Conservation (phyloP, 1,139 yeast species). For the Debaryomyces singareniensis region DNA sequence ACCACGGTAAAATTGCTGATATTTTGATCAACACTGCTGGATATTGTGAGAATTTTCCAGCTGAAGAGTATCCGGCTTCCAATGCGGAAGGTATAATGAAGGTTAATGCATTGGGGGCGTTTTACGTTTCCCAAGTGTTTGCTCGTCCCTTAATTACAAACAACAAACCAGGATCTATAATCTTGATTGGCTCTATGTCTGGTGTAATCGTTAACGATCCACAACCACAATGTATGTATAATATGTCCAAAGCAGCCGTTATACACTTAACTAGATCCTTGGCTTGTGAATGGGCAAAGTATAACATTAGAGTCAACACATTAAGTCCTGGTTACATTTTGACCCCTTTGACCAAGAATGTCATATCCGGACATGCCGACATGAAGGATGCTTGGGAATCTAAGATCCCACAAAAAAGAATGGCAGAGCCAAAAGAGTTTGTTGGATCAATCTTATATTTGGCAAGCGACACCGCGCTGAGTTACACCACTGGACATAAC, state of each 20-base stretch:
- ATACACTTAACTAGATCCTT: constrained; percentile 42
- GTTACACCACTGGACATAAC: constrained; percentile 46
- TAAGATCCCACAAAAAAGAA: constrained; percentile 44
- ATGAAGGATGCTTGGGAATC: constrained; percentile 46
- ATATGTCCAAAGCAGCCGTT: constrained; percentile 48
- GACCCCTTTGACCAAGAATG: constrained; percentile 44
- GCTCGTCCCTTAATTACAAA: constrained; percentile 63
- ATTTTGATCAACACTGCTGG: constrained; percentile 75
- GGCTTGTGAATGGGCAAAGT: constrained; percentile 50
- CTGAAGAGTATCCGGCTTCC: constrained; percentile 67
- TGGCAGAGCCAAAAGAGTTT: constrained; percentile 48
- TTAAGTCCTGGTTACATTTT: constrained; percentile 44
- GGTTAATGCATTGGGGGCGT: constrained; percentile 71
- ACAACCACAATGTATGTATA: constrained; percentile 45
- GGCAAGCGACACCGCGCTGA: constrained; percentile 40
- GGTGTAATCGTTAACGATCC: constrained; percentile 48
- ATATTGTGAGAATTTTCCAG: constrained; percentile 75
- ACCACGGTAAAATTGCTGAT: constrained; percentile 57
- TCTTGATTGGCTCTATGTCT: constrained; percentile 44
- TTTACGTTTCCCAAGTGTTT: constrained; percentile 55
- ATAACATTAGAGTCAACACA: constrained; percentile 43
- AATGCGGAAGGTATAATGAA: constrained; percentile 65
- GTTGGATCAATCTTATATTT: constrained; percentile 42
- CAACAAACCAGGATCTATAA: constrained; percentile 43
- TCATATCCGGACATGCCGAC: constrained; percentile 37